Evolutionary conservation across 805 yeast genomes (phyloP).

Genomic region (Candida ovalis): DNA sequence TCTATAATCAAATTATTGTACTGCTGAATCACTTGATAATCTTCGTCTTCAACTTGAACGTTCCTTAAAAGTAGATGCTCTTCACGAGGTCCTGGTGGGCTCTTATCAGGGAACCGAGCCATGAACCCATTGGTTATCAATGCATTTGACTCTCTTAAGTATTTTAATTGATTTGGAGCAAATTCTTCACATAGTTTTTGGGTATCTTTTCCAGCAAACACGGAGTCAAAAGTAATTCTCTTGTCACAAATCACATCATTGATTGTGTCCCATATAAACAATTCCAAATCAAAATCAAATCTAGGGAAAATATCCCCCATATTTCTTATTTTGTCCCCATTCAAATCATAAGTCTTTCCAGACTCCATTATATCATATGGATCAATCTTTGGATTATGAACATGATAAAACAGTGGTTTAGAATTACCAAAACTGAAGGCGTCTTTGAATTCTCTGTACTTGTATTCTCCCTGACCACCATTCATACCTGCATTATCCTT

Average conservation of each 20-base stretch:
- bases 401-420: constrained; percentile 35
- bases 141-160: neutral
- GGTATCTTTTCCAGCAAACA: constrained; percentile 1
- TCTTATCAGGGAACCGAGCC: neutral
- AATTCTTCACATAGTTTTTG: constrained; percentile 7
- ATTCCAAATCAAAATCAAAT: constrained; percentile 24
- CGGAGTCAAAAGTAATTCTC: neutral
- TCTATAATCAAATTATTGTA: too few relatives aligned
- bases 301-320: constrained; percentile 22
- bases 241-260: constrained; percentile 14
- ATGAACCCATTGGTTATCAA: neutral
- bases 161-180: constrained; percentile 6
- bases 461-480: neutral
- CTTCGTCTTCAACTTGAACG: too few relatives aligned
- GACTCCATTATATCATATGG: constrained; percentile 36
- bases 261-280: constrained; percentile 24
- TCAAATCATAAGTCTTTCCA: constrained; percentile 15
- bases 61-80: too few relatives aligned
- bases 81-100: too few relatives aligned
- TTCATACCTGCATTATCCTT: constrained; percentile 3
- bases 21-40: too few relatives aligned
- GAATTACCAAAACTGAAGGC: constrained; percentile 17
- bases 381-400: constrained; percentile 47
- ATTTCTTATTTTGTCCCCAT: constrained; percentile 18
- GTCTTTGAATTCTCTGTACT: constrained; percentile 7